Evolutionary conservation across 495 filamentous ascomycete genomes (phyloP), one percentile per base, ranked within the genome.

Genomic region (Trichoderma reesei): DNA sequence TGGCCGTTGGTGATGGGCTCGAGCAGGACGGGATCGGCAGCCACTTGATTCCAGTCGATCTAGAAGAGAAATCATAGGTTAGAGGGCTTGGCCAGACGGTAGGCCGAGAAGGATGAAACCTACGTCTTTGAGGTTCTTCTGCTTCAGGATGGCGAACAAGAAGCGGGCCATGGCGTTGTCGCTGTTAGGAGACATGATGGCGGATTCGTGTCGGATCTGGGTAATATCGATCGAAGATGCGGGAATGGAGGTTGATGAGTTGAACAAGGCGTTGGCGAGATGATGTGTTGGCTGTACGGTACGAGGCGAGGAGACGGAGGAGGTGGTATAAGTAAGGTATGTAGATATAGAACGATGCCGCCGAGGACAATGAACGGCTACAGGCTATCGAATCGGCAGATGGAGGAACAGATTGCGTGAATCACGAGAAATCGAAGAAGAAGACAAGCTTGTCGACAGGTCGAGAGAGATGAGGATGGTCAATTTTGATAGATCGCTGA

Each of bases 41-140:
- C 88, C 33, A 92, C 87, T 63, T 79, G 72, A 66, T 82, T 85
- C 89, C 88, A 92, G 71, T 92, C 85, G 68, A 91, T 85, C 88
- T 90, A 61, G 62, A 8, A 6, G 44, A 26, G 51, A 7, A 7
- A 1, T 26, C 26, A 26, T 56, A 16, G 1, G 61, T 46, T n/a
- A 46, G 26, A 63, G 11, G 41, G 3, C n/a, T 48, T 33, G 6
- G n/a, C 46, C 42, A 14, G 61, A 38, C 38, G 51, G 26, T 34
- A 56, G 31, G 31, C 51, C 8, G 51, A 56, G 18, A 8, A 36
- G 51, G 16, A 10, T 44, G 3, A 62, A 63, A 78, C 85, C 75
- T 71, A 89, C 88, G 66, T 83, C 81, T 76, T 89, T 90, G 41
- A 90, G 77, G 67, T 86, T 86, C 65, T 90, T 83, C 73, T 92